A percentile compares a stretch with the other conserved stretches of the same genome.
phyloP scores from a whole-genome alignment of 257 asterid genomes.

The Orobanche coerulescens region DNA sequence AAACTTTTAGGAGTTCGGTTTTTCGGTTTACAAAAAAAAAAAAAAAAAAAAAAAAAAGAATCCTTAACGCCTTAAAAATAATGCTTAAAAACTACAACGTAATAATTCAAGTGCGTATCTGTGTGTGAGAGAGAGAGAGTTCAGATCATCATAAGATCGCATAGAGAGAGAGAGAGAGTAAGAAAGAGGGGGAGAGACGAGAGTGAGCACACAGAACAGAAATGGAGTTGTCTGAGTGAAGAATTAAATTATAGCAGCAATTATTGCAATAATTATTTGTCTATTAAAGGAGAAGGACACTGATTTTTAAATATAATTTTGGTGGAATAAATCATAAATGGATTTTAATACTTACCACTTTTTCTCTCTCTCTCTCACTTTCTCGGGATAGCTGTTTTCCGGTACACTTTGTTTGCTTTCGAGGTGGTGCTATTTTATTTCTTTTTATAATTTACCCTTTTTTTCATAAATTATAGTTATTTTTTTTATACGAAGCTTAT shows the following conservation, averaged over 20 bases:
- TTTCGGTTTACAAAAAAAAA: no score
- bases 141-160: conserved; percentile 44
- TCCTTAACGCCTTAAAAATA: conserved; percentile 34
- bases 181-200: conserved; percentile 16
- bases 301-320: conserved; percentile 33
- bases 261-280: conserved; percentile 43
- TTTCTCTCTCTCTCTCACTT: conserved; percentile 17
- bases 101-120: conserved; percentile 31
- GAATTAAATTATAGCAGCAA: conserved; percentile 36
- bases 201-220: conserved; percentile 30
- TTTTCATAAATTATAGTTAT: background rate
- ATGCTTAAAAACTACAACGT: conserved; percentile 39
- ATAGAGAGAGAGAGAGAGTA: conserved; percentile 28
- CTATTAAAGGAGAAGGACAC: conserved; percentile 36
- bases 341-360: conserved; percentile 27
- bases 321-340: conserved; percentile 33
- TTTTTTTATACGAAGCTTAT: no score
- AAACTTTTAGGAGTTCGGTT: conserved; percentile 21
- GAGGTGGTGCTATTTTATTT: conserved; percentile 24
- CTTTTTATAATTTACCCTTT: conserved; percentile 7
- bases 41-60: conserved; percentile 23
- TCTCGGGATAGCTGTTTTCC: conserved; percentile 12
- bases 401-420: conserved; percentile 39
- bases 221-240: conserved; percentile 35
- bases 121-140: conserved; percentile 33